These are phyloP conservation scores for Globisporangium lucens DNA, from an alignment of 352 stramenopile species.

Conservation along the genomic window DNA sequence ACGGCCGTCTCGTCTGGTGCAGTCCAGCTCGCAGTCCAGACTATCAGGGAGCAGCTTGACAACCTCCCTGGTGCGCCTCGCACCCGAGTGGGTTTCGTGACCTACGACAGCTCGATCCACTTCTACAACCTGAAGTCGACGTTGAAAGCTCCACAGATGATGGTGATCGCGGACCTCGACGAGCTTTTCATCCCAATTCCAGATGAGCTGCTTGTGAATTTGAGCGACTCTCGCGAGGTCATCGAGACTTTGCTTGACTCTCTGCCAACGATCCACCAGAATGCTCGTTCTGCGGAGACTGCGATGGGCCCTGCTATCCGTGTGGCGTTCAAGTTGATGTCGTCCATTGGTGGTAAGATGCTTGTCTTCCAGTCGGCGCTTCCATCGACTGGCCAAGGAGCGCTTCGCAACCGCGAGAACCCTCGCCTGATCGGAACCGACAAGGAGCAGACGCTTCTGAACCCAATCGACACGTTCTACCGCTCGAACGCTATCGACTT, in stretches of 20 bases:
- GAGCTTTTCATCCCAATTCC: constrained; percentile 90
- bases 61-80: constrained; percentile 67
- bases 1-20: constrained; percentile 65
- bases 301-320: constrained; percentile 88
- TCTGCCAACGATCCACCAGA: constrained; percentile 89
- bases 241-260: constrained; percentile 96
- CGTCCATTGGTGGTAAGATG: constrained; percentile 87
- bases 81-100: constrained; percentile 84
- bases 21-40: constrained; percentile 66
- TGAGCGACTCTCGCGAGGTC: constrained; percentile 92
- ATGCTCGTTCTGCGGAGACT: constrained; percentile 75
- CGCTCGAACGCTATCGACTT: constrained; percentile 95
- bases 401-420: constrained; percentile 83
- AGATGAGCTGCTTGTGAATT: constrained; percentile 98
- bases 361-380: constrained; percentile 86
- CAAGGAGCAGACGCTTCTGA: constrained; percentile 91
- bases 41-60: constrained; percentile 81
- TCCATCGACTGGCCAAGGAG: constrained; percentile 70
- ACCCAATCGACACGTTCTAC: constrained; percentile 89
- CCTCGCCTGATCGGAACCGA: constrained; percentile 76
- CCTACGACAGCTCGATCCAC: constrained; percentile 82
- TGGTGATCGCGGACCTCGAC: constrained; percentile 85
- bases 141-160: constrained; percentile 86
- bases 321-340: constrained; percentile 97
- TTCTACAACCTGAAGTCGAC: constrained; percentile 90